Evolutionary conservation across 148 eudicot genomes (phyloP).

Genomic region (Vaccinium darrowii): DNA sequence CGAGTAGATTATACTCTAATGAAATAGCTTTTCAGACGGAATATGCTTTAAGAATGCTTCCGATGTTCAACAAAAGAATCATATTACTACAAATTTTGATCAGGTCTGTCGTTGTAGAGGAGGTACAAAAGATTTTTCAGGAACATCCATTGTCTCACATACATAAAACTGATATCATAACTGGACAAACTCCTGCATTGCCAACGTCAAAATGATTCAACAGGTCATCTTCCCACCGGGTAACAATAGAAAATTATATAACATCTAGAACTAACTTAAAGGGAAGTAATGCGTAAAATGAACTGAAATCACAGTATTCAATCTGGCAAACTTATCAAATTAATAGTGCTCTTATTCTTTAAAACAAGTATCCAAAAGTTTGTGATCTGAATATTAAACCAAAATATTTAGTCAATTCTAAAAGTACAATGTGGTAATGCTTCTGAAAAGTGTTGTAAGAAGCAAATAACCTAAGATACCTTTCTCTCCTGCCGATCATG

Average conservation of each 20-base stretch:
- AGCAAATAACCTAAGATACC: slow-evolving; percentile 33
- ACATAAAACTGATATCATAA: background rate
- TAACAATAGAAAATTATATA: background rate
- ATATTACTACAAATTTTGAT: background rate
- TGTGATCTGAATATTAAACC: background rate
- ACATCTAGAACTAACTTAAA: background rate
- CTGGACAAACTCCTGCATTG: background rate
- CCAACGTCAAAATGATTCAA: background rate
- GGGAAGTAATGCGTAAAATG: background rate
- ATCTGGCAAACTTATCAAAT: background rate
- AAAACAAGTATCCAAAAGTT: background rate
- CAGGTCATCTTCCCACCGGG: background rate
- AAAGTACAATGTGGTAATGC: background rate
- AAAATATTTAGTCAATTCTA: background rate
- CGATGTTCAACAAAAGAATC: background rate
- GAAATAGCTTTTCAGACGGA: background rate
- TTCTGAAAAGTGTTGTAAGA: slow-evolving; percentile 11
- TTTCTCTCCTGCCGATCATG: slow-evolving; percentile 73
- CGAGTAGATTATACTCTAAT: background rate
- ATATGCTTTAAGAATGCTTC: background rate
- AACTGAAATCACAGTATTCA: background rate
- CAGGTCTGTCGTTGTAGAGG: background rate
- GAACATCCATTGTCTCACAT: background rate
- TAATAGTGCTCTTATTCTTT: background rate
- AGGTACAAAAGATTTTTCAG: background rate